Evolutionary conservation across 352 stramenopile genomes (phyloP), one percentile per base, ranked within the genome.

Genomic region (Globisporangium apiculatum): DNA sequence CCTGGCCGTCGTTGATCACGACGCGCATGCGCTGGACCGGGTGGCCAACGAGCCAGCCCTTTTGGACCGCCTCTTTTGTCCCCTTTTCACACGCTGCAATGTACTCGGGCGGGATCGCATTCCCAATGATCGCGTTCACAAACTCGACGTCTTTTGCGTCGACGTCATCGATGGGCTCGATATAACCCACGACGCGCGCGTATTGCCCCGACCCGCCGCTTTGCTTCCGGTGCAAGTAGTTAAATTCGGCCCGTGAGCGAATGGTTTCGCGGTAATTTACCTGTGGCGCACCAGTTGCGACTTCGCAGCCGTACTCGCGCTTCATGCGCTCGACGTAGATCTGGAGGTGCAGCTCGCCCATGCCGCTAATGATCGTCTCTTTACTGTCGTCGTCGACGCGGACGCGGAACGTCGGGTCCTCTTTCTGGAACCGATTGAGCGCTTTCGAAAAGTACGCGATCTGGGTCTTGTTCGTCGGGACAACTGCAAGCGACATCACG

Each of bases 221-320:
- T 80, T 99, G 97, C 70, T 99, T 99, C 73, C 98, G 99, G 85
- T 99, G 97, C 51, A 99, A 66, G 77, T 98, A 99, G 79, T 99
- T 98, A 75, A 99, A 99, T 55, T 97, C 83, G 55, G 86, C 83
- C 43, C 89, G 89, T 49, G 77, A 62, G 38, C 77, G 88, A 68
- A 99, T 98, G 12, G 97, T 99, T 76, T 99, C 97, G 61, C 97
- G 97, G 82, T 99, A 99, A 71, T 98, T 99, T 35, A 99, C 97
- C 72, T 98, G 95, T 7, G 97, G 97, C 48, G 97, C 87, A 40
- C 95, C 80, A 1, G 78, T 91, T 35, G 76, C 69, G 31, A 95
- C 86, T 31, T 99, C 96, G 15, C 98, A 93, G 61, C 73, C 83
- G 84, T 99, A 99, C 79, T 99, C 97, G 56, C 96, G 92, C 75